These are phyloP conservation scores for Venturia pyrina DNA, from an alignment of 2,329 filamentous ascomycete species.

Conservation along the genomic window DNA sequence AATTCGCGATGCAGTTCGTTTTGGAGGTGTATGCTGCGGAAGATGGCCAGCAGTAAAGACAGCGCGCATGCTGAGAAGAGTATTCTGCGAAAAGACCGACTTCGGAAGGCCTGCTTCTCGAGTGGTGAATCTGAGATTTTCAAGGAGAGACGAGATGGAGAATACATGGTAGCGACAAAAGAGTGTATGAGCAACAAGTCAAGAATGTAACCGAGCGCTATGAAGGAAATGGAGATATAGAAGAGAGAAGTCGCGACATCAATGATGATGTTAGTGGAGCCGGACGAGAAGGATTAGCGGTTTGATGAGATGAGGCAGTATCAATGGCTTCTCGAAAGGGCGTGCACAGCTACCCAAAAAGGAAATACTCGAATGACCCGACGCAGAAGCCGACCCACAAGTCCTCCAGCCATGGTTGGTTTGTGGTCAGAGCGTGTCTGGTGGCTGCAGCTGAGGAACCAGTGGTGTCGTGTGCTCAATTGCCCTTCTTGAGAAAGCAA, in stretches of 20 bases:
- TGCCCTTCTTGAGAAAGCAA: background rate
- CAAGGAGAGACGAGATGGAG: background rate
- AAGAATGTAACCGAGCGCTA: background rate
- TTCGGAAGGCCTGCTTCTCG: slow-evolving; percentile 8
- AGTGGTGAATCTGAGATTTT: slow-evolving; percentile 3
- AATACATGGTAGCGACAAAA: background rate
- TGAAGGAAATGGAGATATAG: background rate
- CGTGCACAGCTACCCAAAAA: background rate
- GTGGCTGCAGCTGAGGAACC: background rate
- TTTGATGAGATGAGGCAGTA: background rate
- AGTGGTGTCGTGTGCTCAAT: background rate
- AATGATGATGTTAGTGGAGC: background rate
- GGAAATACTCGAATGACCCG: background rate
- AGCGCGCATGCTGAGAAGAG: background rate
- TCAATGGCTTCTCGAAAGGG: background rate
- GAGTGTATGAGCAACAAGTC: background rate
- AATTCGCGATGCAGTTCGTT: background rate
- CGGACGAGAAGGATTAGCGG: background rate
- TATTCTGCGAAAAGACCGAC: slow-evolving; percentile 7
- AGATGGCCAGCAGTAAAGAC: background rate
- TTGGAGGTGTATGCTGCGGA: background rate
- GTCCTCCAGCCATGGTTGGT: background rate
- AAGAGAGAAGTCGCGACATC: background rate
- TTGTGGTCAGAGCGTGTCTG: background rate
- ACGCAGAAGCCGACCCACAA: background rate